phyloP scores from a whole-genome alignment of 2,329 filamentous ascomycete genomes.

The Fusarium sp. region DNA sequence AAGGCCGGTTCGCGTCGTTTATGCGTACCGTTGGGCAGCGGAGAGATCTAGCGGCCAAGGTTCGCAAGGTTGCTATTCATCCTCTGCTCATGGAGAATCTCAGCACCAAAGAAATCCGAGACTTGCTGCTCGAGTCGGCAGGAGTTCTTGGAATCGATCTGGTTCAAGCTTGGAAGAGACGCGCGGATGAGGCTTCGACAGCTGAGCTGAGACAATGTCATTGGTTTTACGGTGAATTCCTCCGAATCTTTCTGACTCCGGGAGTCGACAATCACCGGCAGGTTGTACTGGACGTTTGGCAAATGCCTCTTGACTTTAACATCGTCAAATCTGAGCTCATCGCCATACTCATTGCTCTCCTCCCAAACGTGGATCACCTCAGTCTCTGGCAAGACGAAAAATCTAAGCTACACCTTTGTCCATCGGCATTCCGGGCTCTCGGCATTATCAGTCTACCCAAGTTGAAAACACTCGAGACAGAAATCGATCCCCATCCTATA shows the following conservation, averaged over 20 bases:
- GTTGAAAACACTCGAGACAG: background rate
- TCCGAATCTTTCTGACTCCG: background rate
- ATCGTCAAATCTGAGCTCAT: background rate
- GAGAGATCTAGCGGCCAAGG: background rate
- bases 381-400: background rate
- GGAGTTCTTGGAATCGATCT: background rate
- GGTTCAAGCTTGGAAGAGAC: background rate
- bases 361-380: background rate
- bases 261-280: background rate
- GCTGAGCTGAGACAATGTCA: background rate
- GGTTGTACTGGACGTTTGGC: background rate
- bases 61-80: background rate
- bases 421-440: background rate
- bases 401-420: background rate
- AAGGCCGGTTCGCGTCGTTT: background rate
- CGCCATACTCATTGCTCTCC: background rate
- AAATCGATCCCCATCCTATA: background rate
- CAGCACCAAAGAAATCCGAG: background rate
- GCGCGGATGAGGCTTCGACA: background rate
- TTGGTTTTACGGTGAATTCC: background rate
- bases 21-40: background rate
- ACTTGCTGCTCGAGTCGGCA: background rate
- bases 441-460: background rate
- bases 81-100: background rate
- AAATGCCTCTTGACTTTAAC: background rate